Evolutionary conservation across 495 filamentous ascomycete genomes (phyloP).

Genomic region (Lepraria neglecta): DNA sequence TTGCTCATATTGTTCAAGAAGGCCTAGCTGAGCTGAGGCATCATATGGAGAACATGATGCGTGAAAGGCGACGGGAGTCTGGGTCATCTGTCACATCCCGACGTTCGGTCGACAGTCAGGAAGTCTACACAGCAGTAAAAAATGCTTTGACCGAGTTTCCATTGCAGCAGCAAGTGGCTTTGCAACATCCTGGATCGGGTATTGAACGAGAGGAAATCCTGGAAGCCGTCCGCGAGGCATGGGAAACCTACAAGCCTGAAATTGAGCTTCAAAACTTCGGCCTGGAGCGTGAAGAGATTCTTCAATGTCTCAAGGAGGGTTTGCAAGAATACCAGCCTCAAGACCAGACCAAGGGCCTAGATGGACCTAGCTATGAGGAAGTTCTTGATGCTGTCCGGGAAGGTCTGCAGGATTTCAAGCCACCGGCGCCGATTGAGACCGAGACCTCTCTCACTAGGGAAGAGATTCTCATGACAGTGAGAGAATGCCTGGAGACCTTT

Average conservation of each 20-base stretch:
- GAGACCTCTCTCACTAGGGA: slow-evolving; percentile 64
- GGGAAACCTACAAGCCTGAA: slow-evolving; percentile 87
- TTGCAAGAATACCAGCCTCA: slow-evolving; percentile 66
- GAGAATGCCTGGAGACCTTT: slow-evolving; percentile 70
- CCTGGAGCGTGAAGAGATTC: slow-evolving; percentile 78
- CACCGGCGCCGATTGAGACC: slow-evolving; percentile 58
- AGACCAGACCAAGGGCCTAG: slow-evolving; percentile 38
- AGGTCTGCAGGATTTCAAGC: slow-evolving; percentile 68
- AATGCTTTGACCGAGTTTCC: slow-evolving; percentile 64
- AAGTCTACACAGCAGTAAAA: slow-evolving; percentile 75
- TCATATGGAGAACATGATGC: slow-evolving; percentile 68
- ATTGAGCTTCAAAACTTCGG: slow-evolving; percentile 86
- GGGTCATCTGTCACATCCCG: slow-evolving; percentile 45
- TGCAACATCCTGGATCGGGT: slow-evolving; percentile 33
- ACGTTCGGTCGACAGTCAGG: slow-evolving; percentile 59
- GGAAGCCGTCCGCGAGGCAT: slow-evolving; percentile 76
- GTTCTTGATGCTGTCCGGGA: slow-evolving; percentile 76
- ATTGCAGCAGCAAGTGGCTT: slow-evolving; percentile 34
- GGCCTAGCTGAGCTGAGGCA: slow-evolving; percentile 72
- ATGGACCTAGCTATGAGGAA: slow-evolving; percentile 64
- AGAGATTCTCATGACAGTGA: slow-evolving; percentile 67
- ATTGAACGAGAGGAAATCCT: slow-evolving; percentile 75
- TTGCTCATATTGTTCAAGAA: slow-evolving; percentile 69
- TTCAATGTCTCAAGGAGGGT: slow-evolving; percentile 76
- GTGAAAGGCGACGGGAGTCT: slow-evolving; percentile 67